Base-by-base conservation (phyloP, 225 moss, liverwort and hornwort genomes). In the Neckera pumila region DNA sequence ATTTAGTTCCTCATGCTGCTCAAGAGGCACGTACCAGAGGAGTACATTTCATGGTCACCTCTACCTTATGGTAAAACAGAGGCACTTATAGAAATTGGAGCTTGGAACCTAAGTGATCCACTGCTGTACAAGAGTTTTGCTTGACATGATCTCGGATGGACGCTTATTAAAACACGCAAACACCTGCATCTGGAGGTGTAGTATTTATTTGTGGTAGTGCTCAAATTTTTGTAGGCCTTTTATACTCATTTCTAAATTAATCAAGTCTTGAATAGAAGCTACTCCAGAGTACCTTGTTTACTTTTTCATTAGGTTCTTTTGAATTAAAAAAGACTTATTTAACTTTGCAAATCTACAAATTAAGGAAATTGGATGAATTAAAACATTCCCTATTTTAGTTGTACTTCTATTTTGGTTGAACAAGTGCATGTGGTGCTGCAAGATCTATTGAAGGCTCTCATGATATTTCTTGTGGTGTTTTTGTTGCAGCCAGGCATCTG, bases 401-500 rank as follows among this genome's bases (percentile, higher is more conserved):
- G 12, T 54, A 16, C 33, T 28, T 45, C 62, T 62, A 63, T 42
- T 33, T 40, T 45, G 25, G 43, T 58, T 58, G 34, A 63, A 42
- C 34, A 47, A 63, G 47, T 34, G 63, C 47, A 33, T 23, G 14
- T 43, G 34, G 47, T 63, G 21, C 62, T 63, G 38, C 43, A 66
- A 18, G 47, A 31, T 42, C 33, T 47, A 26, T 6, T 49, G 51
- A n/a, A 72, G 59, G 25, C 11, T 72, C 60, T 75, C 76, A 76
- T 78, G 17, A 66, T n/a, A n/a, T 34, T 79, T 70, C 45, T 65
- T 36, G 70, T 36, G 51, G 12, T 82, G 56, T 69, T 22, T 64
- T 8, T 56, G 43, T 60, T 93, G 90, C 93, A 97, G 97, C 96
- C 38, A 97, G 98, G 31, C 92, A 91, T 79, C 92, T 98, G 85